A percentile compares a stretch with the other conserved stretches of the same genome.
Conservation (phyloP, 2,329 filamentous ascomycete species). For the Coniella lustricola region DNA sequence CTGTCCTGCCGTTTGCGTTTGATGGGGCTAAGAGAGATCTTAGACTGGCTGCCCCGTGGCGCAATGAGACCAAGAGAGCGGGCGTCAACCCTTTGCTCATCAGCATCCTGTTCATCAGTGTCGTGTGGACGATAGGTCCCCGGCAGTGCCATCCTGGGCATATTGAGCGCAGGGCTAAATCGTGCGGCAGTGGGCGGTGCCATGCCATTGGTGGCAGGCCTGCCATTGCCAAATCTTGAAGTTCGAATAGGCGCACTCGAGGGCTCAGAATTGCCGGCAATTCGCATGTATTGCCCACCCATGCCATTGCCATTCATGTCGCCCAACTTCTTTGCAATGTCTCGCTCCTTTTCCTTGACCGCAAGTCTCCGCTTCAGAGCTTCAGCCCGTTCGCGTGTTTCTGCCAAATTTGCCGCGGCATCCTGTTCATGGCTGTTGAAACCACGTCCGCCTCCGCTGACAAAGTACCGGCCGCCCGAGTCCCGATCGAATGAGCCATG, state of each 20-base stretch:
- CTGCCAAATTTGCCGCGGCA: constrained; percentile 30
- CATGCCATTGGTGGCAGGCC: constrained; percentile 1
- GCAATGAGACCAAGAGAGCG: constrained; percentile 36
- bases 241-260: constrained; percentile 5
- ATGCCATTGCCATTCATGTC: constrained; percentile 53
- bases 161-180: constrained; percentile 13
- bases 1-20: constrained; percentile 55
- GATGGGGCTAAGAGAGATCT: constrained; percentile 50
- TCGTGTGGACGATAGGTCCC: constrained; percentile 11
- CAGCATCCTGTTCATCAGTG: constrained; percentile 15
- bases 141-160: constrained; percentile 11
- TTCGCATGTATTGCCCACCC: constrained; percentile 64
- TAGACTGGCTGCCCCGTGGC: constrained; percentile 31
- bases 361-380: constrained; percentile 57
- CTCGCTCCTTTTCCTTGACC: constrained; percentile 63
- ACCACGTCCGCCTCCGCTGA: constrained; percentile 30
- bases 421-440: constrained; percentile 29
- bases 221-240: constrained; percentile 9
- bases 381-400: constrained; percentile 58
- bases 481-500: constrained; percentile 48
- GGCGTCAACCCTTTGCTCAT: constrained; percentile 33
- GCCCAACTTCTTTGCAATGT: constrained; percentile 62
- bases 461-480: constrained; percentile 51
- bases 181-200: constrained; percentile 12
- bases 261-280: constrained; percentile 16